Conservation (phyloP, 2,329 filamentous ascomycete species). For the Ceratocystis alfenasii region DNA sequence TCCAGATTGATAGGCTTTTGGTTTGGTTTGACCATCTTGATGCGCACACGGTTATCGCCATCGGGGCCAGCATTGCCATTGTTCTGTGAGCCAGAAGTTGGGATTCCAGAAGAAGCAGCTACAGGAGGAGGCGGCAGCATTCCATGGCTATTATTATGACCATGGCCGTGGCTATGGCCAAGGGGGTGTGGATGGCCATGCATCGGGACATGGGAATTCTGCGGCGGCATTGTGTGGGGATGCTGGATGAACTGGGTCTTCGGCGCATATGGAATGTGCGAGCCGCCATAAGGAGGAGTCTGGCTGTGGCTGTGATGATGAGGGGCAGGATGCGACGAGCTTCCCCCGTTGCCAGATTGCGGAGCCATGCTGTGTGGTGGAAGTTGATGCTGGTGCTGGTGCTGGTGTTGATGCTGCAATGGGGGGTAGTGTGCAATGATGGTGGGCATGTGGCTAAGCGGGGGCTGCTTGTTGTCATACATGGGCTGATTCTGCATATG, state of each 20-base stretch:
- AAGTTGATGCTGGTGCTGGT: constrained; percentile 1
- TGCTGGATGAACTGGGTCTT: constrained; percentile 18
- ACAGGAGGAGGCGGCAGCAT: background rate
- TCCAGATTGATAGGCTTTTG: constrained; percentile 21
- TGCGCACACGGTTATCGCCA: constrained; percentile 15
- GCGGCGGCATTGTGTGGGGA: background rate
- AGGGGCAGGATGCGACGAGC: constrained; percentile 2
- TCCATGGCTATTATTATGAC: background rate
- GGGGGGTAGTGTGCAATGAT: constrained; percentile 19
- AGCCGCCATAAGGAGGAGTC: background rate
- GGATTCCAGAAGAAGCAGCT: background rate
- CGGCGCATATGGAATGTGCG: constrained; percentile 10
- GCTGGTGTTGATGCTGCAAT: background rate
- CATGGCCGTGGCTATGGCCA: background rate
- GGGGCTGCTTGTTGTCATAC: constrained; percentile 18
- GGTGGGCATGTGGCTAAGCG: constrained; percentile 20
- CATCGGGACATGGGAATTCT: background rate
- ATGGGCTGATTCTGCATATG: constrained; percentile 17
- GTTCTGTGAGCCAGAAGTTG: background rate
- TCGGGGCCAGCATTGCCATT: background rate
- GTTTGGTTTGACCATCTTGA: constrained; percentile 21
- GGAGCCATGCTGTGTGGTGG: background rate
- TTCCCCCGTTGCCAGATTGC: background rate
- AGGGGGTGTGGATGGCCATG: background rate
- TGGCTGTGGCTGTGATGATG: constrained; percentile 2